These are phyloP conservation scores for Tephrocybe sp. DNA, from an alignment of 768 basidiomycete species.

Conservation along the genomic window DNA sequence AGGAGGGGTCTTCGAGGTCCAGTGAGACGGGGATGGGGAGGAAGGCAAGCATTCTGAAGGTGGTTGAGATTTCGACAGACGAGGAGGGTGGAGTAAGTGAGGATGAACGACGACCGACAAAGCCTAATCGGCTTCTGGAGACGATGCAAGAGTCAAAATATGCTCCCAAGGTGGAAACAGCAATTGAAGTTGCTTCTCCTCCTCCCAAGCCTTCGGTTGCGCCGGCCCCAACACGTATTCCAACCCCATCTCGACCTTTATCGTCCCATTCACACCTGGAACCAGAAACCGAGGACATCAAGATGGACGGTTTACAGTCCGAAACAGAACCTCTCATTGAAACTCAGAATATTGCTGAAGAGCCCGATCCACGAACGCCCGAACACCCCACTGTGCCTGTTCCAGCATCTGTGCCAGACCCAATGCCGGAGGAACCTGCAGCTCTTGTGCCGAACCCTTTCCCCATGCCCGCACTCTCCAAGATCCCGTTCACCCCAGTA, in stretches of 20 bases:
- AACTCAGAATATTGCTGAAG: too few species aligned
- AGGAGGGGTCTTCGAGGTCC: background rate
- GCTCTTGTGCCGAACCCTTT: conserved; percentile 3
- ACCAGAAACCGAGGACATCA: conserved; percentile 23
- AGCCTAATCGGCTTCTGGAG: background rate
- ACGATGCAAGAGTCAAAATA: background rate
- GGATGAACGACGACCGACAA: conserved; percentile 13
- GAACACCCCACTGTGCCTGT: conserved; percentile 11
- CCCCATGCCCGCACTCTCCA: conserved; percentile 40
- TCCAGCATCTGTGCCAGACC: conserved; percentile 7
- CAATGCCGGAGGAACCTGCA: background rate
- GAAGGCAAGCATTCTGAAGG: conserved; percentile 23
- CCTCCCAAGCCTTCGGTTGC: background rate
- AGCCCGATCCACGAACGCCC: too few species aligned
- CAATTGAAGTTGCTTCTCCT: background rate
- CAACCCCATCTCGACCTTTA: conserved; percentile 5
- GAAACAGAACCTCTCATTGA: conserved; percentile 1
- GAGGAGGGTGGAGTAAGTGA: conserved; percentile 30
- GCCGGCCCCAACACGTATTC: background rate
- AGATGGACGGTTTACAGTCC: conserved; percentile 26
- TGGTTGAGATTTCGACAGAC: conserved; percentile 43
- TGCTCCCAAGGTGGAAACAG: background rate
- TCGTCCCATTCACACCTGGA: background rate
- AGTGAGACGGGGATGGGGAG: conserved; percentile 9
- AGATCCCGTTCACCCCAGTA: conserved; percentile 43